These are phyloP conservation scores for Backusella parvicylindrica DNA, from an alignment of 192 early-diverging fungal genomes.

Conservation along the genomic window DNA sequence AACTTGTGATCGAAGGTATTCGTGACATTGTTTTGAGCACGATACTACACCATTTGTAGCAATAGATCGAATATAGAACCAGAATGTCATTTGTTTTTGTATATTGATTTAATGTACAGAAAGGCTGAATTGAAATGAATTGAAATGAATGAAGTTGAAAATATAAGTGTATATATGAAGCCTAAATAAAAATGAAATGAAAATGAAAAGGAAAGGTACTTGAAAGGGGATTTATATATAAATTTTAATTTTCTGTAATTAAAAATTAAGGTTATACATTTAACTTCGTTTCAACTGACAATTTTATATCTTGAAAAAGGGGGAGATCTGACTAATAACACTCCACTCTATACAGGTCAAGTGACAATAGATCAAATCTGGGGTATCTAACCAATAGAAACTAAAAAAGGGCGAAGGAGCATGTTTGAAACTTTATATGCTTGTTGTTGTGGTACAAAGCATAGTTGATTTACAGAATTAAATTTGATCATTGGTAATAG, in stretches of 20 bases:
- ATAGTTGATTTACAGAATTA: background rate
- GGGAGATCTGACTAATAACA: background rate
- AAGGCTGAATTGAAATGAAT: background rate
- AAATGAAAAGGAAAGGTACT: background rate
- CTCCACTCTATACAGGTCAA: background rate
- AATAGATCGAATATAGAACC: conserved; percentile 27
- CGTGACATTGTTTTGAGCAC: background rate
- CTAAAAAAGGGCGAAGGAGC: background rate
- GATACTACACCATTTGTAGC: conserved; percentile 17
- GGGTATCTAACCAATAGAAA: background rate
- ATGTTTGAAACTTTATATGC: background rate
- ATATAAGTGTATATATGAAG: background rate
- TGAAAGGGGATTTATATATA: background rate
- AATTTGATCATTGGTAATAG: background rate
- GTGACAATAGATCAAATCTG: background rate
- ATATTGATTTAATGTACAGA: background rate
- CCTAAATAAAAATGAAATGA: background rate
- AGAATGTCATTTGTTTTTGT: background rate
- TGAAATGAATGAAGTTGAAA: background rate
- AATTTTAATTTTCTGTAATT: background rate
- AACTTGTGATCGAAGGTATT: conserved; percentile 19
- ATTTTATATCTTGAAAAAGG: background rate
- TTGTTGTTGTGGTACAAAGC: background rate
- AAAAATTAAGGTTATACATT: background rate
- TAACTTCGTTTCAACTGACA: background rate